Conservation (phyloP, 2,329 filamentous ascomycete species). For the Blastomyces silverae region DNA sequence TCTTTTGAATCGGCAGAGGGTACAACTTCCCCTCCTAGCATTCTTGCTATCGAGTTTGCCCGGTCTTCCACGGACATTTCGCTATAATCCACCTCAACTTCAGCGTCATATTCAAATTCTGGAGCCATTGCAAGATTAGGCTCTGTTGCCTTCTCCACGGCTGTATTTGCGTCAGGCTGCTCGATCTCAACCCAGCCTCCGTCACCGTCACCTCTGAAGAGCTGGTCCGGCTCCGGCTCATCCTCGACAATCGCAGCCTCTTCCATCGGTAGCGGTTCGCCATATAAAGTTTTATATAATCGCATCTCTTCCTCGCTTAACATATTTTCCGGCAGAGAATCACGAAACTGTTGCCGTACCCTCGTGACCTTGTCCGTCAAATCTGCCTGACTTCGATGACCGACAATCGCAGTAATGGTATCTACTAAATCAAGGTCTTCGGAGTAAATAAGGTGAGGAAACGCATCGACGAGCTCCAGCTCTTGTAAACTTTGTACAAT, state of each 20-base stretch:
- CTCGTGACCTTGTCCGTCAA: conserved; percentile 51
- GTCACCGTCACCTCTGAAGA: conserved; percentile 36
- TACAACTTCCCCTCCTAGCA: conserved; percentile 32
- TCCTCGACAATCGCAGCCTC: conserved; percentile 29
- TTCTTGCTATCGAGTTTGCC: conserved; percentile 10
- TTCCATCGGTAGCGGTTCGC: conserved; percentile 52
- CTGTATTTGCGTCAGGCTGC: conserved; percentile 28
- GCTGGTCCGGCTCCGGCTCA: conserved; percentile 27
- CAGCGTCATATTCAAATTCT: conserved; percentile 3
- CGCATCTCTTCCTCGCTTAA: conserved; percentile 63
- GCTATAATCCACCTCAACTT: conserved; percentile 18
- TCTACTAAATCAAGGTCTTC: conserved; percentile 28
- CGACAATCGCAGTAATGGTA: conserved; percentile 28
- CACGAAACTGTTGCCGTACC: conserved; percentile 68
- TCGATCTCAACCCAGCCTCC: conserved; percentile 35
- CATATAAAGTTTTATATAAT: conserved; percentile 76
- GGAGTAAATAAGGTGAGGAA: conserved; percentile 23
- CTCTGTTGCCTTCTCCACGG: conserved; percentile 20
- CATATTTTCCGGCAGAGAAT: conserved; percentile 65
- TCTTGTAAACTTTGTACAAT: conserved; percentile 34
- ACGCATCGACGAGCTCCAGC: conserved; percentile 29
- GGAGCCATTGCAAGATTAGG: background rate
- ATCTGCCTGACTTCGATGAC: conserved; percentile 30
- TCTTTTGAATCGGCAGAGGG: conserved; percentile 32
- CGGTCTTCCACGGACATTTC: conserved; percentile 17